Percentiles rank a stretch among this genome's conserved stretches.
Evolutionary conservation across 1,284 basidiomycete genomes (phyloP).

Genomic region (Leccinum idahoense): DNA sequence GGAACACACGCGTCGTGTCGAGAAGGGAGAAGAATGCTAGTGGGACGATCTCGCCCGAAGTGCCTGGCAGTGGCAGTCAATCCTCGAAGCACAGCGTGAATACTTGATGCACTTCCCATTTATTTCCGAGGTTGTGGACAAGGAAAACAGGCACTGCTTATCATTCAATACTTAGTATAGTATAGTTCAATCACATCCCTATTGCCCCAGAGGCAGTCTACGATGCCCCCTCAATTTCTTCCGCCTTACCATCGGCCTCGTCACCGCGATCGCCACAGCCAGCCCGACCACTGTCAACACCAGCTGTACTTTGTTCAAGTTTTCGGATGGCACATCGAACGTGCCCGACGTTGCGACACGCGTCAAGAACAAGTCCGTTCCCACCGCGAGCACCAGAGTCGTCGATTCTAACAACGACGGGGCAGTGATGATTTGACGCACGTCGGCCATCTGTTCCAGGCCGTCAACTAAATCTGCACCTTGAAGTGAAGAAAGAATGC

Average conservation of each 20-base stretch:
- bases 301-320: slow-evolving; percentile 92
- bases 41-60: too few relatives aligned
- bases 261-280: slow-evolving; percentile 67
- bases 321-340: slow-evolving; percentile 89
- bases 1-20: too few relatives aligned
- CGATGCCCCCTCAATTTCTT: slow-evolving; percentile 52
- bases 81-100: neutral
- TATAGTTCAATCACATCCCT: slow-evolving; percentile 9
- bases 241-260: slow-evolving; percentile 67
- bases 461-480: neutral
- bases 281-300: slow-evolving; percentile 78
- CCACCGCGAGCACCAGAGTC: slow-evolving; percentile 81
- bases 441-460: slow-evolving; percentile 54
- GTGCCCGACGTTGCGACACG: slow-evolving; percentile 82
- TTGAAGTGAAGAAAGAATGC: neutral
- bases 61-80: too few relatives aligned
- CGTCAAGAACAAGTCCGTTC: slow-evolving; percentile 84
- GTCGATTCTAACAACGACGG: slow-evolving; percentile 91
- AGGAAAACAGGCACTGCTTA: neutral
- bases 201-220: neutral
- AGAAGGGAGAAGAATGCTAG: too few relatives aligned
- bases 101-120: neutral
- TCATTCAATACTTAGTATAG: neutral
- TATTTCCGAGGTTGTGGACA: neutral
- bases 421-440: slow-evolving; percentile 62